Evolutionary conservation across 2,329 filamentous ascomycete species (phyloP), one percentile per base, ranked within the genome.

Genomic region (Penicillium polonicum): DNA sequence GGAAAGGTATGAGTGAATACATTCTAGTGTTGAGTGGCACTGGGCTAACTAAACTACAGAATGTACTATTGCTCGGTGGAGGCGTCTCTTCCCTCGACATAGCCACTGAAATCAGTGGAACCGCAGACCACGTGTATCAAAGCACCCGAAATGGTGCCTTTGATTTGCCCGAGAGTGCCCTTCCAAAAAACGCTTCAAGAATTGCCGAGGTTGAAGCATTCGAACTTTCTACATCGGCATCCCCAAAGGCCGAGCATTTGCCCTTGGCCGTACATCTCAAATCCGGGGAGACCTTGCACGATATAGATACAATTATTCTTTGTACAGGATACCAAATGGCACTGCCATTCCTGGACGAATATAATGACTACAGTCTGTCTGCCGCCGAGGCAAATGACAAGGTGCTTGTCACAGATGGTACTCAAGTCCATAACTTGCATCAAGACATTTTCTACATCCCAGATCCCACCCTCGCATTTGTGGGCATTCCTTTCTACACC

Each of bases 401-500:
- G 0, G 71, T 84, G 0, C 74, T 91, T 0, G 82, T 90, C 5
- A 89, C 78, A 0, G 85, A 89, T 44, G 87, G 87, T 2, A 80
- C 79, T 13, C 83, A 85, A 68, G 76, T 80, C 4, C 87, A 90
- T 65, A 89, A 90, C 62, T 75, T 90, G 1, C 84, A 89, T 75
- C 84, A 84, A 57, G 87, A 90, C 67, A 85, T 90, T 15, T 90
- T 88, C 68, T 90, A 89, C 71, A 88, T 89, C 43, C 80, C 81
- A 0, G 86, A 90, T 59, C 85, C 87, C 0, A 83, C 84, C 0
- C 74, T 90, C 0, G 75, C 79, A 0, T 89, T 89, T 60, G 76
- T 89, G 19, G 87, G 87, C 0, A 82, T 87, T 0, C 86, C 85
- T 0, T 88, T 85, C 65, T 83, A 88, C 65, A 84, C 84, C 0